These are phyloP conservation scores for Leccinum pellstonianum DNA, from an alignment of 768 basidiomycete species.

Conservation along the genomic window DNA sequence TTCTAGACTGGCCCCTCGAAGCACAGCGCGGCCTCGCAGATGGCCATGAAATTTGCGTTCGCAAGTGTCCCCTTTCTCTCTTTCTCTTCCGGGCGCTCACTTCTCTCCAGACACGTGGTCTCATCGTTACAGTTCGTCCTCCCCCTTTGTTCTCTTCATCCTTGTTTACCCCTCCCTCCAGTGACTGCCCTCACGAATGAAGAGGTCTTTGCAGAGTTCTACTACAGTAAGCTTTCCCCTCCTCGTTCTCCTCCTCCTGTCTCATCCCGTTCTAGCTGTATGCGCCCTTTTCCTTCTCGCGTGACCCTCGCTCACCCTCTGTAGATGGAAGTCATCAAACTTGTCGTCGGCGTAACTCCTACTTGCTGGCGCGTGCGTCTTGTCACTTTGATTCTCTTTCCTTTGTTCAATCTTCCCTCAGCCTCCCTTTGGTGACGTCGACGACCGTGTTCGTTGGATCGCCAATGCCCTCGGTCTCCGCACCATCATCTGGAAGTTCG, in stretches of 20 bases:
- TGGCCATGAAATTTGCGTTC: constrained; percentile 61
- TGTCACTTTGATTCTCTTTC: not conserved
- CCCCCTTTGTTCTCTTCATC: accelerated
- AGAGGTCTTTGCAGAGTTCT: constrained; percentile 75
- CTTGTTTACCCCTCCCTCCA: constrained; percentile 19
- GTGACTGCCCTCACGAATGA: constrained; percentile 61
- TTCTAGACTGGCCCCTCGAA: constrained; percentile 55
- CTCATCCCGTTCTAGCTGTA: constrained; percentile 26
- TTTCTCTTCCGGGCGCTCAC: not conserved
- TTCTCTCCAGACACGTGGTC: constrained; percentile 31
- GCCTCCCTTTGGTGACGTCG: constrained; percentile 69
- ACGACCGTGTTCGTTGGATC: constrained; percentile 74
- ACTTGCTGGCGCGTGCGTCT: constrained; percentile 57
- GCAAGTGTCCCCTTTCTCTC: constrained; percentile 38
- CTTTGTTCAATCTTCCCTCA: constrained; percentile 18
- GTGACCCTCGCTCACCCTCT: not conserved
- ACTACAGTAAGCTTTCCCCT: constrained; percentile 51
- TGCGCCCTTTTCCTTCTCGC: not conserved
- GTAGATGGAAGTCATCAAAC: constrained; percentile 53
- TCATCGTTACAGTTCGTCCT: constrained; percentile 45
- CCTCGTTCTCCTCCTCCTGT: not conserved
- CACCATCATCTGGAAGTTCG: constrained; percentile 72
- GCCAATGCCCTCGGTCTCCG: constrained; percentile 63
- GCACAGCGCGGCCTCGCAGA: constrained; percentile 52
- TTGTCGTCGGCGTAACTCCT: constrained; percentile 54